Evolutionary conservation across 768 basidiomycete species (phyloP).

Genomic region (Fomitopsis pulvina): DNA sequence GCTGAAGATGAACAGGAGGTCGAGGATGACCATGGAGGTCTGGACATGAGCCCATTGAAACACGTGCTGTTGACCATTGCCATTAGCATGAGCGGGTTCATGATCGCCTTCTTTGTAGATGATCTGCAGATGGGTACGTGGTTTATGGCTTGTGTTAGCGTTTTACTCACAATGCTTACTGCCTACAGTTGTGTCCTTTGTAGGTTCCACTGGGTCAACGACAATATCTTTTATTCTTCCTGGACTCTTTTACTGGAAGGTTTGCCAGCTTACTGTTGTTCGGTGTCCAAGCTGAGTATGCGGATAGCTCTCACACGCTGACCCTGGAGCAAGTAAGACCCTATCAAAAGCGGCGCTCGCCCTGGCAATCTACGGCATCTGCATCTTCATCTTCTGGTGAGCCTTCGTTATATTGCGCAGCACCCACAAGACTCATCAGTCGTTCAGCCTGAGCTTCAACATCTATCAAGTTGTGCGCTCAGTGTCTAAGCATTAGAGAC

Average conservation of each 20-base stretch:
- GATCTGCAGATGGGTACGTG: constrained; percentile 68
- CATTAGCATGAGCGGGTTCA: constrained; percentile 60
- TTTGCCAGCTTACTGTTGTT: constrained; percentile 16
- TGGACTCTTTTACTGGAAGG: constrained; percentile 92
- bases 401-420: constrained; percentile 21
- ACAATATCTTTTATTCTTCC: constrained; percentile 96
- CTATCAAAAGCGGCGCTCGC: constrained; percentile 59
- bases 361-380: constrained; percentile 67
- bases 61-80: constrained; percentile 62
- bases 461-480: constrained; percentile 57
- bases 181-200: constrained; percentile 79
- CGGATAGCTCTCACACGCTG: constrained; percentile 59
- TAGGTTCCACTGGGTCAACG: constrained; percentile 94
- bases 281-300: not conserved
- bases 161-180: constrained; percentile 10
- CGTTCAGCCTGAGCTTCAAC: constrained; percentile 66
- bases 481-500: constrained; percentile 11
- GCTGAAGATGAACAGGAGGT: constrained; percentile 40
- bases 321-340: constrained; percentile 43
- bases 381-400: constrained; percentile 85
- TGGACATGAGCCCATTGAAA: constrained; percentile 62
- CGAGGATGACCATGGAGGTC: constrained; percentile 46
- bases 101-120: constrained; percentile 72
- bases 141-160: not conserved
- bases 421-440: not conserved